Base-by-base conservation (phyloP, 257 asterid species). In the Penstemon barbatus region DNA sequence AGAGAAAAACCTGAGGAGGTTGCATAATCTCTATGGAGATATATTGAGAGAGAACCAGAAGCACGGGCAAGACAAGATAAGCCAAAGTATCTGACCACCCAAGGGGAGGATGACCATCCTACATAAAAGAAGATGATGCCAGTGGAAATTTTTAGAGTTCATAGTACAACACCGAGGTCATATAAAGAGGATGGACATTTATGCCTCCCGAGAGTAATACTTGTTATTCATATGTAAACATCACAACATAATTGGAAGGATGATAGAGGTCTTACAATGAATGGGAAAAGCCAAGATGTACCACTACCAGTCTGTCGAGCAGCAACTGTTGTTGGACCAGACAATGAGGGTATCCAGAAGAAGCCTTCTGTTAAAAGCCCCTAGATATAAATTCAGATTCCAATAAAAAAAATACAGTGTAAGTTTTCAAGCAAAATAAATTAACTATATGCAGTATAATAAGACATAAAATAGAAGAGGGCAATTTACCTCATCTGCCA, bases 101-200 rank as follows among this genome's bases (percentile, higher is more conserved):
- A 65, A 93, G 96, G 10, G 99, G 96, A 63, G 99, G 99, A 68
- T 90, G 99, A 54, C 99, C 99, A 78, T 93, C 97, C 99, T 93
- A 82, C 42, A 19, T 56, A 66, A 57, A 44, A 44, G 38, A 10
- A 68, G 5, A 53, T 51, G 69, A 55, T 46, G 43, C 42, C 60
- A 50, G 18, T 15, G n/a, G 33, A 67, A 57, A 52, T 15, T 13
- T 55, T 41, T 66, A 51, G 55, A 44, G 62, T 57, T 52, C 43
- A 43, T 2, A 12, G 42, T 62, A 66, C 40, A 56, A 64, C 57
- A 61, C 42, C 9, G 62, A 64, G 7, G 61, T 53, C 45, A 55
- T 10, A 58, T 38, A 40, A 25, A 40, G 4, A 62, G 50, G 54
- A 33, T n/a, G n/a, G 6, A 12, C 13, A 53, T 51, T 25, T 44